Conservation (phyloP, 805 yeast species). For the Suhomyces sp. region DNA sequence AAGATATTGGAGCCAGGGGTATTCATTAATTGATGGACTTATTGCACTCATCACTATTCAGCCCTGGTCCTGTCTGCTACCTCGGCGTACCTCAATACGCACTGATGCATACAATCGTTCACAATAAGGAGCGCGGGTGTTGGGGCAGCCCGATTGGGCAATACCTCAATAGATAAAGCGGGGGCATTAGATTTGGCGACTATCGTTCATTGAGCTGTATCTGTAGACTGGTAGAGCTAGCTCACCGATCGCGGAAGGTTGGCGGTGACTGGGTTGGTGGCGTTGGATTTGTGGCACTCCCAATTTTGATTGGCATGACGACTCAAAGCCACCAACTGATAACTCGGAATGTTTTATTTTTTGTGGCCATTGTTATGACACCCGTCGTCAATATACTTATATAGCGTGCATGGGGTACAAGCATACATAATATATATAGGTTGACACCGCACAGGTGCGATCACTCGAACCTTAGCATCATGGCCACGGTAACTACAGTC, state of each 20-base stretch:
- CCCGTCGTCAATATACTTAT: background rate
- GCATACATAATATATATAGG: background rate
- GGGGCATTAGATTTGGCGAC: background rate
- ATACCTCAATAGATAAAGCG: background rate
- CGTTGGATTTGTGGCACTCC: background rate
- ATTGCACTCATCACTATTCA: too few relatives aligned
- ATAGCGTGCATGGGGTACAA: background rate
- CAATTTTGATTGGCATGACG: background rate
- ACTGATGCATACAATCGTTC: background rate
- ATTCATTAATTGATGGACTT: too few relatives aligned
- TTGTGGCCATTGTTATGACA: background rate
- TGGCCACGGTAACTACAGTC: conserved; percentile 12
- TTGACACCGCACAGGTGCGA: background rate
- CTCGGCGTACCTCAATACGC: background rate
- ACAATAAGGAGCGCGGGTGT: background rate
- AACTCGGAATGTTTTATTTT: background rate
- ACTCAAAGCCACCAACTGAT: background rate
- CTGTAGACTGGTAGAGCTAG: background rate
- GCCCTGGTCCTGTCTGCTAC: too few relatives aligned
- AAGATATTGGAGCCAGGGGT: too few relatives aligned
- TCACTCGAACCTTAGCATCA: background rate
- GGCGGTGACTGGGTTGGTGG: too few relatives aligned
- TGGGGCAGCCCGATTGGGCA: background rate
- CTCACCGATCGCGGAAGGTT: too few relatives aligned
- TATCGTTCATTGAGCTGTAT: background rate